Evolutionary conservation across 225 moss, liverwort and hornwort genomes (phyloP), one percentile per base, ranked within the genome.

Genomic region (Bryoerythrophyllum caledonicum): DNA sequence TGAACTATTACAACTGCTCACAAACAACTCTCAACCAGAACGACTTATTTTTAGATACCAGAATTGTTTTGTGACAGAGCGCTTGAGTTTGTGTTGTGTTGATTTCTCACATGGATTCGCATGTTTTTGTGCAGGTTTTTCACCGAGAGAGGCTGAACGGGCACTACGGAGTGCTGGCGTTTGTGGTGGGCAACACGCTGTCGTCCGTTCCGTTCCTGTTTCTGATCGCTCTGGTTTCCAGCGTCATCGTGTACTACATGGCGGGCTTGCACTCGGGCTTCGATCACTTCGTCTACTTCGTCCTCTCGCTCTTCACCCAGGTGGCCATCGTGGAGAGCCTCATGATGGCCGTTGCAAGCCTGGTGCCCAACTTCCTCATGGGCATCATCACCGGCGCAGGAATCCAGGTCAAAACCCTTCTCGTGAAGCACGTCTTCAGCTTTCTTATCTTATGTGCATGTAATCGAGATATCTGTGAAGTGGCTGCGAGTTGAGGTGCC

Each of bases 311-410:
- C 77, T 95, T 91, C 75, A 63, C 86, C 17, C 83, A 90, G 60
- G 92, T 95, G 68, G 80, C 86, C 4, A 89, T 89, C 12, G 95
- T 91, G 16, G 95, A 95, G 74, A 90, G 95, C 73, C 76, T 95
- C 35, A 95, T 95, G 95, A 95, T 95, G 95, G 91, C 95, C 11
- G 90, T 95, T 10, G 92, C 95, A 28, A 90, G 91, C 68, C 9
- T 95, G 19, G 92, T 95, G 17, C 95, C 95, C 38, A 95, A 95
- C 80, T 95, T 92, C 74, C 95, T 95, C 80, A 92, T 95, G 95
- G 95, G 95, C 34, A 95, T 95, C 64, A 91, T 95, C 74, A 86
- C 86, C 4, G 95, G 95, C 8, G 92, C 95, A 28, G 90, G 90
- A 16, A 85, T 95, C 30, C 90, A 94, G 93, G 95, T 95, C 53